These are phyloP conservation scores for Keithomyces neogunnii DNA, from an alignment of 2,329 filamentous ascomycete genomes.

Conservation along the genomic window DNA sequence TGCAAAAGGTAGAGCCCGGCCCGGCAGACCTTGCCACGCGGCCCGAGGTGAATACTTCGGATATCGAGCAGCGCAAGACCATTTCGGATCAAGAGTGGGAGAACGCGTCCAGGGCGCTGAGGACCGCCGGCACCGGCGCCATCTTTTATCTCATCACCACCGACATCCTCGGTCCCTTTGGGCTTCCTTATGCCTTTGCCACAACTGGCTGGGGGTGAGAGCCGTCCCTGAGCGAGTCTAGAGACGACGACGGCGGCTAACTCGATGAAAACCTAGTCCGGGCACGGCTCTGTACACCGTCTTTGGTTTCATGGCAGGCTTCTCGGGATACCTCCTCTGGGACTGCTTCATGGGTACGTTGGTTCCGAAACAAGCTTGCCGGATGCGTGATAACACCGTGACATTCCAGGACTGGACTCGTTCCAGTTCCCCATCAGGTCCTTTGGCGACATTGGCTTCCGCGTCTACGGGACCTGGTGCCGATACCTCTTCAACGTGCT, in stretches of 20 bases:
- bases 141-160: constrained; percentile 42
- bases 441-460: constrained; percentile 39
- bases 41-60: constrained; percentile 4
- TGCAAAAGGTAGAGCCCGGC: not conserved
- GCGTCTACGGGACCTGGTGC: constrained; percentile 33
- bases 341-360: constrained; percentile 27
- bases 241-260: not conserved
- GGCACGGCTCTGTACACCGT: constrained; percentile 34
- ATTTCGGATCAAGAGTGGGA: constrained; percentile 32
- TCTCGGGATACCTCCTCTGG: constrained; percentile 36
- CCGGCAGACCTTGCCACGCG: not conserved
- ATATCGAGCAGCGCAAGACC: not conserved
- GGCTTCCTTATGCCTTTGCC: constrained; percentile 21
- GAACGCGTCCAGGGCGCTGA: constrained; percentile 33
- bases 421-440: constrained; percentile 34
- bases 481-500: constrained; percentile 38
- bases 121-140: constrained; percentile 36
- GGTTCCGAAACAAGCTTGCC: not conserved
- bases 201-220: constrained; percentile 27
- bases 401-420: constrained; percentile 26
- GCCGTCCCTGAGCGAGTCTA: not conserved
- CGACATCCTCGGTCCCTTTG: constrained; percentile 36
- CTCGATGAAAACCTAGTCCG: constrained; percentile 16
- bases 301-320: constrained; percentile 25
- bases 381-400: not conserved